These are phyloP conservation scores for Ceratocystis lukuohia DNA, from an alignment of 2,329 filamentous ascomycete species.

Conservation along the genomic window DNA sequence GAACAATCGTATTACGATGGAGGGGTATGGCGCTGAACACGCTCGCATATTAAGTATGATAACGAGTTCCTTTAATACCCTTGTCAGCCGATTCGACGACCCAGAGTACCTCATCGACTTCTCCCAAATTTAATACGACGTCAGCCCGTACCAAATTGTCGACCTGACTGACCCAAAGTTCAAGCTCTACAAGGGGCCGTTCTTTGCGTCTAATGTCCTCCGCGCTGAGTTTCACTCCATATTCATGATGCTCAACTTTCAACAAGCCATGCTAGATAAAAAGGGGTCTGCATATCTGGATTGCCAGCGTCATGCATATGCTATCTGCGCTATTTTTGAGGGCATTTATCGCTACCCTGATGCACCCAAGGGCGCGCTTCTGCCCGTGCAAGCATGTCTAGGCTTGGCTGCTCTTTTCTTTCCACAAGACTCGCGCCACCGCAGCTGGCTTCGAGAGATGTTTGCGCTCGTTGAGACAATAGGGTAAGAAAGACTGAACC, in stretches of 20 bases:
- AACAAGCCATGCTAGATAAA: constrained; percentile 46
- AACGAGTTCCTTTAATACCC: constrained; percentile 45
- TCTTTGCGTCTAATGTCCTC: constrained; percentile 63
- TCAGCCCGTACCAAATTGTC: constrained; percentile 26
- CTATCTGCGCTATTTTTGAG: constrained; percentile 67
- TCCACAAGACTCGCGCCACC: constrained; percentile 58
- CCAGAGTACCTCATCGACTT: constrained; percentile 49
- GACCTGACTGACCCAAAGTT: constrained; percentile 64
- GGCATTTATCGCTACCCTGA: constrained; percentile 59
- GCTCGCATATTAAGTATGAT: constrained; percentile 36
- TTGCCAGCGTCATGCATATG: constrained; percentile 48
- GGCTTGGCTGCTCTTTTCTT: constrained; percentile 67
- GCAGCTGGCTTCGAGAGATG: constrained; percentile 66
- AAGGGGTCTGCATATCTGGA: constrained; percentile 39
- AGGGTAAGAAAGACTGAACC: constrained; percentile 42
- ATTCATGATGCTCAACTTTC: constrained; percentile 66
- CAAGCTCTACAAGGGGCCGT: constrained; percentile 52
- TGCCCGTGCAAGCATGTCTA: constrained; percentile 62
- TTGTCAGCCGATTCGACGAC: constrained; percentile 37
- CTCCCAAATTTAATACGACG: constrained; percentile 32
- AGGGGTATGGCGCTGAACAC: constrained; percentile 53
- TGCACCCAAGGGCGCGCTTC: constrained; percentile 54
- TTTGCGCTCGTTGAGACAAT: constrained; percentile 64
- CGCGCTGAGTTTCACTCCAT: constrained; percentile 67
- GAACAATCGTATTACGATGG: constrained; percentile 47